Evolutionary conservation across 345 rosid genomes (phyloP).

Genomic region (Aquilaria malaccensis): DNA sequence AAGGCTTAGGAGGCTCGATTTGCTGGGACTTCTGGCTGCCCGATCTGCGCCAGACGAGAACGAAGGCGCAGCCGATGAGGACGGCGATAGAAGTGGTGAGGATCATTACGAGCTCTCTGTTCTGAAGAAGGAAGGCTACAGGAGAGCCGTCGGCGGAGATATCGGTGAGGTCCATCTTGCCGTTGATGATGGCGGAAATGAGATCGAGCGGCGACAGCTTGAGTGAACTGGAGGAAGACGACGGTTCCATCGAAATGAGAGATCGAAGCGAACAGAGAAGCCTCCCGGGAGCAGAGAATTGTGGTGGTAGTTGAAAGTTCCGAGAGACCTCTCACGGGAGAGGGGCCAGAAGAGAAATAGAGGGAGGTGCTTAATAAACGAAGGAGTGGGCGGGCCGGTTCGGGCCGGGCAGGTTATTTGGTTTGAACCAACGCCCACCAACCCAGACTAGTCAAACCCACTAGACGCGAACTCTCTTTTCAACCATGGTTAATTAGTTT

Average conservation of each 20-base stretch:
- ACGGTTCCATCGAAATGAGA: slow-evolving; percentile 14
- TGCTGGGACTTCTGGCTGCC: slow-evolving; percentile 30
- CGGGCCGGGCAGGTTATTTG: background rate
- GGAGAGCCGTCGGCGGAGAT: slow-evolving; percentile 39
- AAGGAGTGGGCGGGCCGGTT: too few species aligned
- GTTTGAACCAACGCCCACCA: slow-evolving; percentile 51
- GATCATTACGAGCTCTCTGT: slow-evolving; percentile 66
- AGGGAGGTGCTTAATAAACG: background rate
- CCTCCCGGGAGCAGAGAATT: slow-evolving; percentile 1
- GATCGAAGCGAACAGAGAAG: background rate
- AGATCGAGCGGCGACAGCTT: slow-evolving; percentile 70
- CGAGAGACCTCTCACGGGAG: slow-evolving; percentile 28
- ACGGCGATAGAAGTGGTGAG: slow-evolving; percentile 86
- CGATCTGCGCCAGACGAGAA: slow-evolving; percentile 76
- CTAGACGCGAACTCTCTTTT: slow-evolving; percentile 24
- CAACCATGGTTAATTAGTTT: slow-evolving; percentile 28
- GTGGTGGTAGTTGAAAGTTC: slow-evolving; percentile 26
- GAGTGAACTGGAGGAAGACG: slow-evolving; percentile 24
- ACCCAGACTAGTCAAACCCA: slow-evolving; percentile 57
- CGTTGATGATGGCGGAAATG: slow-evolving; percentile 71
- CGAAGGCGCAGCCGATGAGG: slow-evolving; percentile 77
- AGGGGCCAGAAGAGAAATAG: background rate
- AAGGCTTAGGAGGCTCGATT: slow-evolving; percentile 45
- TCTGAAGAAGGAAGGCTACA: slow-evolving; percentile 52
- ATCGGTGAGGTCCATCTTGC: slow-evolving; percentile 63